Conservation (phyloP, 208 protist species). For the Borovskyia barvae region DNA sequence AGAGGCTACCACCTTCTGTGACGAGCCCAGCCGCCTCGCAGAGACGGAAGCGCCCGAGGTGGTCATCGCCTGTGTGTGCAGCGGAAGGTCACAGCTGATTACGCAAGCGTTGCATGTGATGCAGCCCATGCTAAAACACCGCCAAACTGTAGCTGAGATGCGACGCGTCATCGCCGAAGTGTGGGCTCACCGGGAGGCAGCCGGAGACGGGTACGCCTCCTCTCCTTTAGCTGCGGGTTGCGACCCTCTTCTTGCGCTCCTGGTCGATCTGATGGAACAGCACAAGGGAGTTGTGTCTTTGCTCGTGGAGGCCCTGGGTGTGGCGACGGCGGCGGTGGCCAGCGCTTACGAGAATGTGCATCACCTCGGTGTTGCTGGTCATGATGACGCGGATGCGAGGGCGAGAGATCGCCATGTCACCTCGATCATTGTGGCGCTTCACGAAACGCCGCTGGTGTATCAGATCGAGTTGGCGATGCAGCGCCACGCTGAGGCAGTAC, state of each 20-base stretch:
- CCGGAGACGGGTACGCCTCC: not conserved
- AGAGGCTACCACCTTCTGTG: conserved; percentile 46
- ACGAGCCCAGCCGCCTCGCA: conserved; percentile 55
- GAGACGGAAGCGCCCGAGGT: conserved; percentile 54
- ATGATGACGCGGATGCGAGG: not conserved
- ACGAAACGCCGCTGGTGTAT: conserved; percentile 29
- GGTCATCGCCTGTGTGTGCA: conserved; percentile 38
- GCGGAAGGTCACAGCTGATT: conserved; percentile 44
- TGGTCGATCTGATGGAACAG: conserved; percentile 20
- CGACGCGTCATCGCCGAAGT: conserved; percentile 25
- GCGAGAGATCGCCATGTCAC: not conserved
- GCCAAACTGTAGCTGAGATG: conserved; percentile 44
- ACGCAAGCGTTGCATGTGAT: conserved; percentile 41
- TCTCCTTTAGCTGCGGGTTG: not conserved
- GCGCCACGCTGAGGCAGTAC: conserved; percentile 23
- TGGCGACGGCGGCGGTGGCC: conserved; percentile 13
- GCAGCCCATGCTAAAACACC: conserved; percentile 44
- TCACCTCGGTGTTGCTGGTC: not conserved
- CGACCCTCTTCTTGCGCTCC: conserved; percentile 7
- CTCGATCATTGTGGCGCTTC: conserved; percentile 23
- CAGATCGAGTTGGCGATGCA: conserved; percentile 36
- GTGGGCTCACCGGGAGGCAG: not conserved
- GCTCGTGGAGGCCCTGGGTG: conserved; percentile 7
- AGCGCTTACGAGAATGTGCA: not conserved
- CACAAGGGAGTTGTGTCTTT: conserved; percentile 14